Evolutionary conservation across 345 rosid genomes (phyloP).

Genomic region (Euphorbia peplus): DNA sequence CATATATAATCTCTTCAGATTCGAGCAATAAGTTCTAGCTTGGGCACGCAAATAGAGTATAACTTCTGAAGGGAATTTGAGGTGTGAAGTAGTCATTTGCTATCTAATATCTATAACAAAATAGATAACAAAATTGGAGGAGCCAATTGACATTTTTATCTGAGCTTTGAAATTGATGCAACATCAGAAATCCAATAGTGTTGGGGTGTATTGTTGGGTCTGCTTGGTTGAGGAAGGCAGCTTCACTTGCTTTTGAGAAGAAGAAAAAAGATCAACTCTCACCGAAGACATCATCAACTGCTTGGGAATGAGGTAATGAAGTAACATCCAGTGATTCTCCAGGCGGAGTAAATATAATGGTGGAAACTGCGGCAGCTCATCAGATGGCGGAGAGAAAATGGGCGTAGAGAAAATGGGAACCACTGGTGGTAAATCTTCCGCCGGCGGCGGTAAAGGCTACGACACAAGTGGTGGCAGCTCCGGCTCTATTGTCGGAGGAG

Average conservation of each 20-base stretch:
- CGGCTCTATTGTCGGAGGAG: too few species aligned
- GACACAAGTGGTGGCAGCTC: slow-evolving; percentile 25
- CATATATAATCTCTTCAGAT: too few species aligned
- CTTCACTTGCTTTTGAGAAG: slow-evolving; percentile 60
- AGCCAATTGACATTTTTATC: too few species aligned
- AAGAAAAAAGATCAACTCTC: slow-evolving; percentile 81
- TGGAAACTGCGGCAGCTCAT: slow-evolving; percentile 21
- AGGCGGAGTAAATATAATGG: slow-evolving; percentile 18
- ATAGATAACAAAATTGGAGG: too few species aligned
- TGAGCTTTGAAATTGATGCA: slow-evolving; percentile 13
- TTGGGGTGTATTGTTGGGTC: slow-evolving; percentile 91
- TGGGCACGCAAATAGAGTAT: slow-evolving; percentile 62
- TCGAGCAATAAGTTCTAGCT: too few species aligned
- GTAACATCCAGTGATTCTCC: too few species aligned
- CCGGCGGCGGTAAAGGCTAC: too few species aligned
- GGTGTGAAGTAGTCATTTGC: slow-evolving; percentile 36
- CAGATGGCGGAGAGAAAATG: slow-evolving; percentile 14
- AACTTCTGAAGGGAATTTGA: slow-evolving; percentile 30
- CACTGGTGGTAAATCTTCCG: slow-evolving; percentile 16
- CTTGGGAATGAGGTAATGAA: slow-evolving; percentile 64
- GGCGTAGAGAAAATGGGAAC: too few species aligned
- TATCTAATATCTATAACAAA: not conserved
- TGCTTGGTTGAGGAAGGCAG: slow-evolving; percentile 81
- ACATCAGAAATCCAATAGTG: slow-evolving; percentile 55
- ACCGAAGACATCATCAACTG: slow-evolving; percentile 72